phyloP scores from a whole-genome alignment of 495 filamentous ascomycete genomes.

The Daldinia loculata region DNA sequence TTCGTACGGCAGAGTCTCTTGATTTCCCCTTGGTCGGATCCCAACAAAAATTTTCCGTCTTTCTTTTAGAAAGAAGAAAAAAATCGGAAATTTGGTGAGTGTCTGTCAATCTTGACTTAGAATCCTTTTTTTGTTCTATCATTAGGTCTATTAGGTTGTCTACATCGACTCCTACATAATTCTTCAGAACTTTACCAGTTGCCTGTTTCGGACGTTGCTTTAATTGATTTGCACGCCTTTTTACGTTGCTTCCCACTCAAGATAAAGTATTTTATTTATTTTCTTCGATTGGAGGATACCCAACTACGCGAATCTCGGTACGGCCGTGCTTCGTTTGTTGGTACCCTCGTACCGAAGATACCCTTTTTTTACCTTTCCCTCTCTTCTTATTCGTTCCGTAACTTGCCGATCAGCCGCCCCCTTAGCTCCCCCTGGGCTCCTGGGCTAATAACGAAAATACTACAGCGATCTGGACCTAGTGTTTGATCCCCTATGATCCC shows the following conservation, averaged over 20 bases:
- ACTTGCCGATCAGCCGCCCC: constrained; percentile 41
- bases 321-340: constrained; percentile 27
- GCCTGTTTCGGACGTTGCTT: constrained; percentile 23
- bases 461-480: constrained; percentile 35
- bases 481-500: constrained; percentile 41
- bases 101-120: background rate
- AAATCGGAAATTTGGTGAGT: constrained; percentile 21
- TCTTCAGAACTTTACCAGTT: constrained; percentile 12
- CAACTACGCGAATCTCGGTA: constrained; percentile 22
- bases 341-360: constrained; percentile 10
- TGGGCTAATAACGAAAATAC: constrained; percentile 28
- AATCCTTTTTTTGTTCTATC: constrained; percentile 19
- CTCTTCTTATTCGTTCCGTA: constrained; percentile 37
- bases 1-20: background rate
- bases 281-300: constrained; percentile 13
- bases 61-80: constrained; percentile 5
- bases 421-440: constrained; percentile 14
- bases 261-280: constrained; percentile 1
- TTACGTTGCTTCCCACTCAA: background rate
- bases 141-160: background rate
- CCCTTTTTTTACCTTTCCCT: constrained; percentile 14
- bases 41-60: constrained; percentile 34
- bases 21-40: constrained; percentile 25
- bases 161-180: background rate
- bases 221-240: constrained; percentile 19